Evolutionary conservation across 768 basidiomycete species (phyloP).

Genomic region (Lyophyllum shimeji): DNA sequence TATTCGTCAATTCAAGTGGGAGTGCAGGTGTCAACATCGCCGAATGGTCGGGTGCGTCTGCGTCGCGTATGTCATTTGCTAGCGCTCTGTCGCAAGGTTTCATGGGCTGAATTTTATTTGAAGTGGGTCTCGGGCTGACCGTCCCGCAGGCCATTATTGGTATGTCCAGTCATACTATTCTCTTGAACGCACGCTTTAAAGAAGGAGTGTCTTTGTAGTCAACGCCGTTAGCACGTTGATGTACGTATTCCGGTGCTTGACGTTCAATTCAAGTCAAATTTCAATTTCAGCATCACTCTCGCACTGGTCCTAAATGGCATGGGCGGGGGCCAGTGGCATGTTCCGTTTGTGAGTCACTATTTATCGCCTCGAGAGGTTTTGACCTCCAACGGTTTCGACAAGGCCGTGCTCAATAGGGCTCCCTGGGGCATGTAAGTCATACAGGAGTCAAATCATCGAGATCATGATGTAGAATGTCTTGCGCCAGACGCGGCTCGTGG

Average conservation of each 20-base stretch:
- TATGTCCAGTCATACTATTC: neutral
- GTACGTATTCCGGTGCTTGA: neutral
- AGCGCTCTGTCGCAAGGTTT: neutral
- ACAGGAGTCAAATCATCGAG: neutral
- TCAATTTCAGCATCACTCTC: conserved; percentile 24
- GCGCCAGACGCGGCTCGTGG: conserved; percentile 28
- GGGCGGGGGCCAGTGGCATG: conserved; percentile 31
- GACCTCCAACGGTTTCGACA: neutral
- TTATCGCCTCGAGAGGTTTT: too few species aligned
- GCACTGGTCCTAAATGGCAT: conserved; percentile 27
- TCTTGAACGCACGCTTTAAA: too few species aligned
- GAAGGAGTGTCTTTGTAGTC: neutral
- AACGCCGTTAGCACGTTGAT: conserved; percentile 9
- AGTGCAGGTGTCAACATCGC: conserved; percentile 29
- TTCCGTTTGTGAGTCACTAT: conserved; percentile 25
- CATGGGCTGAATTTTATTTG: neutral
- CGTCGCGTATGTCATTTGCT: conserved; percentile 19
- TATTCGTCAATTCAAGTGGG: neutral
- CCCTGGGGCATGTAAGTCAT: conserved; percentile 25
- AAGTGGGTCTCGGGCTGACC: conserved; percentile 28
- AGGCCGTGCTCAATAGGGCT: conserved; percentile 27
- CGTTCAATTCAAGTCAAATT: neutral
- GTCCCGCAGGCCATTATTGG: conserved; percentile 27
- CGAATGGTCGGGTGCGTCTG: conserved; percentile 31
- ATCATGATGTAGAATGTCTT: neutral